Evolutionary conservation across 768 basidiomycete genomes (phyloP).

Genomic region (Lentinula guzmanii): DNA sequence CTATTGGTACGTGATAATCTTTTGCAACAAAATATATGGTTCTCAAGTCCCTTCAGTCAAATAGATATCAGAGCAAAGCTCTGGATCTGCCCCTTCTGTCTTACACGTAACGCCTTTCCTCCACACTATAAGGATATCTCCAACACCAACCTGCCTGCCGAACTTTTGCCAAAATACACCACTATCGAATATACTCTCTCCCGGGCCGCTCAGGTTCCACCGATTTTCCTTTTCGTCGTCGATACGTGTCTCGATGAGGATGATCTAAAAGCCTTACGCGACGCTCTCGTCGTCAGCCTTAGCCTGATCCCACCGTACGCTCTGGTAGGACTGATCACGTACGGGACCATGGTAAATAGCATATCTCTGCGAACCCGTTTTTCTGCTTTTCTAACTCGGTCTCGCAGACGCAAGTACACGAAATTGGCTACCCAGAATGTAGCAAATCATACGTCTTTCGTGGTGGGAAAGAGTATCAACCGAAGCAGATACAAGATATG

Average conservation of each 20-base stretch:
- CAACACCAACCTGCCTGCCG: constrained; percentile 92
- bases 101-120: constrained; percentile 94
- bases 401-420: constrained; percentile 92
- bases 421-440: constrained; percentile 94
- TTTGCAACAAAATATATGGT: neutral
- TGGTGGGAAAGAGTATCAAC: constrained; percentile 91
- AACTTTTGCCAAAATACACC: constrained; percentile 95
- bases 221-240: constrained; percentile 95
- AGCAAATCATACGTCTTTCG: constrained; percentile 99
- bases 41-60: constrained; percentile 52
- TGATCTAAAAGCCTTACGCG: constrained; percentile 91
- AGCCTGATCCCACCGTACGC: constrained; percentile 91
- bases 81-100: constrained; percentile 99
- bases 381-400: neutral
- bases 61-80: constrained; percentile 98
- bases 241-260: constrained; percentile 96
- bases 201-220: constrained; percentile 86
- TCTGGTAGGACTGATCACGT: constrained; percentile 93
- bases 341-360: constrained; percentile 83
- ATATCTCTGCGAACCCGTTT: neutral
- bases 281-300: constrained; percentile 91
- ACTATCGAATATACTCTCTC: constrained; percentile 99
- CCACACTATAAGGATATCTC: constrained; percentile 99
- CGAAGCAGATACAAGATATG: constrained; percentile 99
- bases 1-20: constrained; percentile 66